Evolutionary conservation across 116 monocot genomes (phyloP).

Genomic region (Papilionanthe hybrid): DNA sequence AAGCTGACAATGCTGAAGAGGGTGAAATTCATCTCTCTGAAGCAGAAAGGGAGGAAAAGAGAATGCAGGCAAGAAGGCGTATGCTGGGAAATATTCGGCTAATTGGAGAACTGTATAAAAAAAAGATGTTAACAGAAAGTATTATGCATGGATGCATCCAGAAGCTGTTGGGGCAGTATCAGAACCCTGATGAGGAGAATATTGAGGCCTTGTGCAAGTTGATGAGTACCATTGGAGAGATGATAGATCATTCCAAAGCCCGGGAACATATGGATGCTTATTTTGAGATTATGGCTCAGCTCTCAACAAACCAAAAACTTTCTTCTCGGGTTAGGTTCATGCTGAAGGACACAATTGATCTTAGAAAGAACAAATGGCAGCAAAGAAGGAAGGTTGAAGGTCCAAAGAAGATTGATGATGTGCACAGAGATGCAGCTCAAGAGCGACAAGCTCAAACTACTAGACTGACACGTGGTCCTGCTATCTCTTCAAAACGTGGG

Average conservation of each 20-base stretch:
- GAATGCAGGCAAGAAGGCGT: constrained; percentile 53
- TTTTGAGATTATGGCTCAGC: constrained; percentile 53
- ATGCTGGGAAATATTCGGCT: constrained; percentile 96
- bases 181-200: constrained; percentile 81
- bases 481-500: constrained; percentile 49
- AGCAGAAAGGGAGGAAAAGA: constrained; percentile 64
- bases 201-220: constrained; percentile 90
- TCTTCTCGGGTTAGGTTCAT: constrained; percentile 85
- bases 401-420: constrained; percentile 95
- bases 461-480: constrained; percentile 56
- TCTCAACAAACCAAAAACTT: constrained; percentile 64
- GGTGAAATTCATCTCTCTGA: constrained; percentile 54
- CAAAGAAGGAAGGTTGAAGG: constrained; percentile 91
- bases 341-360: constrained; percentile 82
- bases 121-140: constrained; percentile 85
- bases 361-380: constrained; percentile 87
- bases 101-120: constrained; percentile 90
- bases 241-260: constrained; percentile 72
- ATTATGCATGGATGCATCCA: constrained; percentile 97
- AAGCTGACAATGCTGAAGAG: constrained; percentile 62
- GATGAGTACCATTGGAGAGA: constrained; percentile 86
- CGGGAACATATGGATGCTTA: constrained; percentile 87
- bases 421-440: constrained; percentile 83
- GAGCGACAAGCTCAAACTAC: constrained; percentile 79
- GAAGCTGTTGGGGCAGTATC: constrained; percentile 52